Conservation (phyloP, 164 flowering plant genomes). For the Vitis cinerea region DNA sequence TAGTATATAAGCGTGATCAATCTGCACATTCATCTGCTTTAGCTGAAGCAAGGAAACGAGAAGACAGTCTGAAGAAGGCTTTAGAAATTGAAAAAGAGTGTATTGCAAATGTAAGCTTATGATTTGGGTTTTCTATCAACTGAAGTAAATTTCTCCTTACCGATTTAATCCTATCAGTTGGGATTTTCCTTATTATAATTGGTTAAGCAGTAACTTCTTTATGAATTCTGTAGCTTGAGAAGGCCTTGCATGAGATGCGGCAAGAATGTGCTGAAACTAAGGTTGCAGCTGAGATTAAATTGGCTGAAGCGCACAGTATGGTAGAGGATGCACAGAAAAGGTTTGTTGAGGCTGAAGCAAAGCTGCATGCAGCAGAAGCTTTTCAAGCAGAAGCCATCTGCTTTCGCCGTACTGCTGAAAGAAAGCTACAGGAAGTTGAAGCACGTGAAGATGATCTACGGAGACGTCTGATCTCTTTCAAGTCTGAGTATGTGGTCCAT, state of each 20-base stretch:
- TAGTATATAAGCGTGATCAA: constrained; percentile 47
- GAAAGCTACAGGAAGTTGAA: constrained; percentile 84
- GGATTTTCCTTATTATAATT: neutral
- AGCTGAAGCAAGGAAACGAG: constrained; percentile 78
- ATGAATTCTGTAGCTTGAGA: constrained; percentile 65
- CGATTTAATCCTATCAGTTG: neutral
- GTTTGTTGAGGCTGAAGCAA: constrained; percentile 61
- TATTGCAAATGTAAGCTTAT: constrained; percentile 62
- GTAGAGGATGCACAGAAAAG: constrained; percentile 69
- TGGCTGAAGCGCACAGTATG: constrained; percentile 69
- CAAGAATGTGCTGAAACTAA: constrained; percentile 84
- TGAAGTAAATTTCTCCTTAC: neutral
- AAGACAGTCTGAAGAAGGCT: constrained; percentile 73
- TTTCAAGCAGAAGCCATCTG: constrained; percentile 75
- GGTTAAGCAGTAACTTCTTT: too few species aligned
- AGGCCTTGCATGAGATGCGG: constrained; percentile 91
- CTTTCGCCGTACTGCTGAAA: constrained; percentile 65
- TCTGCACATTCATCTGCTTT: constrained; percentile 60
- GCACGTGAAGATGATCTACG: constrained; percentile 88
- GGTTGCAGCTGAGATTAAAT: constrained; percentile 67
- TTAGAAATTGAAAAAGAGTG: constrained; percentile 85
- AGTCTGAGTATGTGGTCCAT: constrained; percentile 65
- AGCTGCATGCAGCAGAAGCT: constrained; percentile 67
- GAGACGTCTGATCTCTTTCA: constrained; percentile 53
- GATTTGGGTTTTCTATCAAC: neutral